These are phyloP conservation scores for Apiospora aurea DNA, from an alignment of 2,329 filamentous ascomycete species.

Conservation along the genomic window DNA sequence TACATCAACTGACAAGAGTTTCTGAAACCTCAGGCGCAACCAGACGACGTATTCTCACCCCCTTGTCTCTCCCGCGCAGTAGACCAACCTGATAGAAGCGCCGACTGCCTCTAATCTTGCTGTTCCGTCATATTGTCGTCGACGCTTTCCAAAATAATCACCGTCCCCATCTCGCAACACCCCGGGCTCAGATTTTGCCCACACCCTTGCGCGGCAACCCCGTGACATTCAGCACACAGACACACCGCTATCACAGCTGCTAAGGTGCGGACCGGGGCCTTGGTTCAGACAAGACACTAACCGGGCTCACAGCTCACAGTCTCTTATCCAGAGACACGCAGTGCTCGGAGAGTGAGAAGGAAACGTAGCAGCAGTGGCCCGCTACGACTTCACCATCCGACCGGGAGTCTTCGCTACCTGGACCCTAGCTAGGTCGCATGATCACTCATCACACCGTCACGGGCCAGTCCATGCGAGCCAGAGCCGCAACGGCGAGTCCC, in stretches of 20 bases:
- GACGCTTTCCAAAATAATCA: conserved; percentile 17
- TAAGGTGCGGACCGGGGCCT: conserved; percentile 8
- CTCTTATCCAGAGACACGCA: conserved; percentile 16
- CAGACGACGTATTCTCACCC: conserved; percentile 4
- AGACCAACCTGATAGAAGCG: conserved; percentile 5
- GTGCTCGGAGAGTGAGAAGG: conserved; percentile 10
- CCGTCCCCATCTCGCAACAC: background rate
- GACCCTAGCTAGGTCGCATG: background rate
- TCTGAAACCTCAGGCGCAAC: conserved; percentile 13
- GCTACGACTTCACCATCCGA: conserved; percentile 5
- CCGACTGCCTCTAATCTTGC: background rate
- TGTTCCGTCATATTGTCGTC: conserved; percentile 21
- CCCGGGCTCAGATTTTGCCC: conserved; percentile 4
- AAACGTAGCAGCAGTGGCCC: conserved; percentile 6
- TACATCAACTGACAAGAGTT: background rate
- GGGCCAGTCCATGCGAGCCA: background rate
- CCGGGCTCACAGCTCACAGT: conserved; percentile 11
- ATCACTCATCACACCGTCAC: conserved; percentile 13
- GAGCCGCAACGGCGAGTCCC: conserved; percentile 2
- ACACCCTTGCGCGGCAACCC: conserved; percentile 6
- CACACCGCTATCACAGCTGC: conserved; percentile 11
- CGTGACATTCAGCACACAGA: conserved; percentile 4
- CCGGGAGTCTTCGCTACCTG: conserved; percentile 4
- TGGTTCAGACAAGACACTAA: conserved; percentile 10
- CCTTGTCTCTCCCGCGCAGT: conserved; percentile 9